phyloP scores from a whole-genome alignment of 345 rosid species.

The Populus simonii region DNA sequence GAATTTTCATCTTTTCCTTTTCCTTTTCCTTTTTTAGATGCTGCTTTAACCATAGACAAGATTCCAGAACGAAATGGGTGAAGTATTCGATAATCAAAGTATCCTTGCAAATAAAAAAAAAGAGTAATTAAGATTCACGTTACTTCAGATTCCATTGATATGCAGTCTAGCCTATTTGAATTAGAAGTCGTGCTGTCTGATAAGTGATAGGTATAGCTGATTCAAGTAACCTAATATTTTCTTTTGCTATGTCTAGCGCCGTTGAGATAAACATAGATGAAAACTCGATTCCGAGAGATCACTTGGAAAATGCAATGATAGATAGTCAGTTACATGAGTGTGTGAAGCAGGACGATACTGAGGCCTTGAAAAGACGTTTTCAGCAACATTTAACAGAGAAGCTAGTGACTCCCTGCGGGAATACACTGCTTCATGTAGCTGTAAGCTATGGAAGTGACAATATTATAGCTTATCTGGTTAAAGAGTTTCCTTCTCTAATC shows the following conservation, averaged over 20 bases:
- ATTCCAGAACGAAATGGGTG: neutral
- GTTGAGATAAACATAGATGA: neutral
- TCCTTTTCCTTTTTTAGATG: neutral
- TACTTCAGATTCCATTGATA: neutral
- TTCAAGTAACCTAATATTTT: too few species aligned
- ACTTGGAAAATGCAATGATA: neutral
- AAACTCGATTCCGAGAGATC: too few species aligned
- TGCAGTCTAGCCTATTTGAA: neutral
- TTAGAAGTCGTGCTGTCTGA: too few species aligned
- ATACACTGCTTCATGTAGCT: neutral
- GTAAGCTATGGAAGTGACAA: neutral
- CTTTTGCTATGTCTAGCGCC: neutral
- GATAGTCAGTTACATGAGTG: neutral
- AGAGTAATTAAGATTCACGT: neutral
- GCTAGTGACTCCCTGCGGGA: neutral
- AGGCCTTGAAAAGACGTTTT: neutral
- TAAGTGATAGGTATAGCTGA: too few species aligned
- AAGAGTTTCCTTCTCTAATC: neutral
- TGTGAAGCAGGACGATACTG: neutral
- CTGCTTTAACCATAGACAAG: neutral
- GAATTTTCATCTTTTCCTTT: neutral
- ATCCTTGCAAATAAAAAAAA: neutral
- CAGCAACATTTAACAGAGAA: neutral
- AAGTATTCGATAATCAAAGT: neutral
- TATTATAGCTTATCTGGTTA: neutral